phyloP scores from a whole-genome alignment of 495 filamentous ascomycete species.

The Trichocladium uniseriatum region DNA sequence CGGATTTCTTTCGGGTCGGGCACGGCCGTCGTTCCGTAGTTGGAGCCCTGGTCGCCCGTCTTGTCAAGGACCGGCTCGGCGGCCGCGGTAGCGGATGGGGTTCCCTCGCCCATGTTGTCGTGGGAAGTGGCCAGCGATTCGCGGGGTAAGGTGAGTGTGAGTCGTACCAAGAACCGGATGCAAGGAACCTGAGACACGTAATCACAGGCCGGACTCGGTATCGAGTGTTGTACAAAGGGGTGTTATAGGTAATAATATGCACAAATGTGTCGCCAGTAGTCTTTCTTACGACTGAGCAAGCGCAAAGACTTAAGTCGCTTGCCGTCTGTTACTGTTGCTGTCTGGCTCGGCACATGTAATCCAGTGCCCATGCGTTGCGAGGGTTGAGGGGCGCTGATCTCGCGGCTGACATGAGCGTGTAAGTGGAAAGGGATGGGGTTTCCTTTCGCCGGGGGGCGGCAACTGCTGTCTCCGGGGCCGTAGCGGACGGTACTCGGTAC shows the following conservation, averaged over 20 bases:
- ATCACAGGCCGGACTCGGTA: neutral
- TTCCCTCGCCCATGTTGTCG: slow-evolving; percentile 7
- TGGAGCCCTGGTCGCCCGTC: slow-evolving; percentile 29
- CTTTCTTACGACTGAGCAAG: slow-evolving; percentile 48
- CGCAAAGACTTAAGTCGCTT: slow-evolving; percentile 57
- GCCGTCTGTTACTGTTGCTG: slow-evolving; percentile 28
- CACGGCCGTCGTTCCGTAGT: slow-evolving; percentile 2
- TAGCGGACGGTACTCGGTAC: too few species aligned
- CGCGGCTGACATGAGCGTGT: slow-evolving; percentile 16
- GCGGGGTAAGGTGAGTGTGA: slow-evolving; percentile 6
- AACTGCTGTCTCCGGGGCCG: neutral
- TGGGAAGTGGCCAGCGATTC: slow-evolving; percentile 2
- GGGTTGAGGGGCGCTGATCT: slow-evolving; percentile 11
- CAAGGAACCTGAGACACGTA: too few species aligned
- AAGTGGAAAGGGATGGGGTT: neutral
- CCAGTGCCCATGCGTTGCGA: slow-evolving; percentile 19
- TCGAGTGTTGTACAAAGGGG: neutral
- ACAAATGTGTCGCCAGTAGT: slow-evolving; percentile 28
- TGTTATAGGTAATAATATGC: slow-evolving; percentile 4
- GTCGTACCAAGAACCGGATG: neutral
- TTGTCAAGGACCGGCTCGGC: slow-evolving; percentile 31
- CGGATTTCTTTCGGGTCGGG: neutral
- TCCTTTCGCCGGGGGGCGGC: neutral
- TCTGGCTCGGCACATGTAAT: slow-evolving; percentile 26
- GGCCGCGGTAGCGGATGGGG: slow-evolving; percentile 25